Conservation (phyloP, 768 basidiomycete species). For the Hemileccinum impolitum region DNA sequence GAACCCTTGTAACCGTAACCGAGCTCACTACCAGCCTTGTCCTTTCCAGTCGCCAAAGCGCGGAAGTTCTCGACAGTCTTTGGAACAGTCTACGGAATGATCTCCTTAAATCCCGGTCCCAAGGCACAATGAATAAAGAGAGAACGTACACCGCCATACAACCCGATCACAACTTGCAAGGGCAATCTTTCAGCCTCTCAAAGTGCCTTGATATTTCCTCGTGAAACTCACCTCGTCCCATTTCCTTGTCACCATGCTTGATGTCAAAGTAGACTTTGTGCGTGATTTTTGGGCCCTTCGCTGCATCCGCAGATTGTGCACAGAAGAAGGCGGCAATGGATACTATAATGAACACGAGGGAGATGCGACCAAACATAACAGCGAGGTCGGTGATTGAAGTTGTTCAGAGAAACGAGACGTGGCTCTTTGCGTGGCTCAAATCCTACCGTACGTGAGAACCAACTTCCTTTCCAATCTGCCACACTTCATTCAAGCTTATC, state of each 20-base stretch:
- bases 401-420: slow-evolving; percentile 23
- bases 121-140: background rate
- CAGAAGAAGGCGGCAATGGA: slow-evolving; percentile 69
- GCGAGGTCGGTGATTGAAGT: slow-evolving; percentile 1
- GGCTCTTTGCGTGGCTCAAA: slow-evolving; percentile 5
- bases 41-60: slow-evolving; percentile 80
- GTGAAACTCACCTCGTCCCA: slow-evolving; percentile 69
- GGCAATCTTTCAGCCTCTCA: slow-evolving; percentile 6
- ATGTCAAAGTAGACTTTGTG: slow-evolving; percentile 95
- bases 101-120: background rate
- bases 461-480: slow-evolving; percentile 21
- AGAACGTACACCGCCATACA: slow-evolving; percentile 78
- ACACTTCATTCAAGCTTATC: background rate
- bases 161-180: slow-evolving; percentile 71
- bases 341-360: slow-evolving; percentile 58
- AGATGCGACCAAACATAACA: slow-evolving; percentile 57
- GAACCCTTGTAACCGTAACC: slow-evolving; percentile 94
- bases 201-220: background rate
- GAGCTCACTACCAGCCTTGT: slow-evolving; percentile 59
- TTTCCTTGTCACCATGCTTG: slow-evolving; percentile 80
- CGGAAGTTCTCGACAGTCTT: slow-evolving; percentile 99
- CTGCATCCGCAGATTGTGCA: slow-evolving; percentile 69
- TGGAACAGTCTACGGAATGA: slow-evolving; percentile 69
- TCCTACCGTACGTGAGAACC: slow-evolving; percentile 24
- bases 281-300: slow-evolving; percentile 86